Evolutionary conservation across 2,329 filamentous ascomycete genomes (phyloP).

Genomic region (Exophiala alcalophila): DNA sequence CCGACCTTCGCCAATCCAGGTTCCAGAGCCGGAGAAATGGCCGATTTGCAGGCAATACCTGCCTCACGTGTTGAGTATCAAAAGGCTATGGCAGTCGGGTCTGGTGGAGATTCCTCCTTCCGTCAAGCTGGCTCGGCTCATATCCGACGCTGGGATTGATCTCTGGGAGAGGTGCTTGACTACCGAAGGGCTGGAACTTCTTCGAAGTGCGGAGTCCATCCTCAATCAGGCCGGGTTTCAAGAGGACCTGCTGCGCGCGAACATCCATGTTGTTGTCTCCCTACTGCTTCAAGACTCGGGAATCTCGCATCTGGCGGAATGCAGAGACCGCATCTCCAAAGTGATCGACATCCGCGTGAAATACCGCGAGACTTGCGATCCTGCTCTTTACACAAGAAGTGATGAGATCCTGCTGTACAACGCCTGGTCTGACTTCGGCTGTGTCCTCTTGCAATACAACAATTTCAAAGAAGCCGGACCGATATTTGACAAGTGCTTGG

Average conservation of each 20-base stretch:
- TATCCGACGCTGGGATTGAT: conserved; percentile 5
- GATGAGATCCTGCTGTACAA: conserved; percentile 4
- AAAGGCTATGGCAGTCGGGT: no score
- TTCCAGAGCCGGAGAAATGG: neutral
- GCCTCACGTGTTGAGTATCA: neutral
- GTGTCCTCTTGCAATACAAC: conserved; percentile 1
- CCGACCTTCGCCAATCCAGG: conserved; percentile 1
- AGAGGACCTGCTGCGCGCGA: neutral
- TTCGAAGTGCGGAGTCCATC: neutral
- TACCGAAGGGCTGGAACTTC: neutral
- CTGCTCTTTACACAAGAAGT: neutral
- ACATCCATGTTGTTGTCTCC: conserved; percentile 1
- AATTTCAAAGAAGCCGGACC: neutral
- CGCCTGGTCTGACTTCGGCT: neutral
- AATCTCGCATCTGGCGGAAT: neutral
- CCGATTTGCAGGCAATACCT: neutral
- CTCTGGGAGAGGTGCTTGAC: conserved; percentile 4
- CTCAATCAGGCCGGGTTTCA: neutral
- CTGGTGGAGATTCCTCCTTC: neutral
- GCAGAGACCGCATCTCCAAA: neutral
- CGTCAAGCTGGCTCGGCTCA: conserved; percentile 2
- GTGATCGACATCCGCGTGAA: neutral
- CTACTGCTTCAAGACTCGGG: conserved; percentile 1
- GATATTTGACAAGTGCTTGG: neutral
- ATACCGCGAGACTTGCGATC: neutral